Conservation (phyloP, 2,329 filamentous ascomycete species). For the Ophiocordyceps camponoti-leonardi region DNA sequence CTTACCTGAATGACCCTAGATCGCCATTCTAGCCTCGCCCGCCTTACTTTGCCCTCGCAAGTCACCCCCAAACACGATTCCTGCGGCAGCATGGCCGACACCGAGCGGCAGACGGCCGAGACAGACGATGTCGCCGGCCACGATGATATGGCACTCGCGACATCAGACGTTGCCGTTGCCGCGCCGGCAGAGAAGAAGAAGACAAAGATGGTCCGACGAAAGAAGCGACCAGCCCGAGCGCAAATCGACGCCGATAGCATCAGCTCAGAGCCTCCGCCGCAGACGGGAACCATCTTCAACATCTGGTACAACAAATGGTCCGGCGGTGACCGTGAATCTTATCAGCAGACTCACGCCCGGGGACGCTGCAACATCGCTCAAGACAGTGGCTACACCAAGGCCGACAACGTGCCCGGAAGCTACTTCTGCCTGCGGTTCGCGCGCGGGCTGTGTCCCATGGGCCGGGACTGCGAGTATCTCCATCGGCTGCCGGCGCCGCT, state of each 20-base stretch:
- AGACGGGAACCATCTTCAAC: constrained; percentile 93
- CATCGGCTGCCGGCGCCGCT: constrained; percentile 75
- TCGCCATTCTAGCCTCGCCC: background rate
- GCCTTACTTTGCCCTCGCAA: background rate
- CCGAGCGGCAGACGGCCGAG: constrained; percentile 9
- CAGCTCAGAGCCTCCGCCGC: constrained; percentile 70
- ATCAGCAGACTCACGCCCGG: constrained; percentile 70
- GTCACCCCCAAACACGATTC: background rate
- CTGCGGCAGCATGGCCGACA: constrained; percentile 14
- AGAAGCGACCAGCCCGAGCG: constrained; percentile 72
- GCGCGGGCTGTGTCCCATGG: constrained; percentile 65
- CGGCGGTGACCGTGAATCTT: constrained; percentile 86
- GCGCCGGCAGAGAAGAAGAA: constrained; percentile 38
- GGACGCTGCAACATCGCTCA: constrained; percentile 73
- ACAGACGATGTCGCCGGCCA: background rate
- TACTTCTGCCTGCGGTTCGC: constrained; percentile 93
- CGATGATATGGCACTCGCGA: constrained; percentile 17
- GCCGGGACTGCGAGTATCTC: constrained; percentile 85
- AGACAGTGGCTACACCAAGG: constrained; percentile 64
- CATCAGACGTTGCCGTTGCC: constrained; percentile 25
- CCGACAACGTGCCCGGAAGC: constrained; percentile 58
- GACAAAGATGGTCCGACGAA: constrained; percentile 85
- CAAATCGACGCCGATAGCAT: constrained; percentile 78
- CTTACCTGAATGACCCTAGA: background rate
- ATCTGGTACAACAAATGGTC: constrained; percentile 92